A percentile compares a stretch with the other conserved stretches of the same genome.
phyloP scores from a whole-genome alignment of 2,329 filamentous ascomycete species.

The Cladosporium sp. region DNA sequence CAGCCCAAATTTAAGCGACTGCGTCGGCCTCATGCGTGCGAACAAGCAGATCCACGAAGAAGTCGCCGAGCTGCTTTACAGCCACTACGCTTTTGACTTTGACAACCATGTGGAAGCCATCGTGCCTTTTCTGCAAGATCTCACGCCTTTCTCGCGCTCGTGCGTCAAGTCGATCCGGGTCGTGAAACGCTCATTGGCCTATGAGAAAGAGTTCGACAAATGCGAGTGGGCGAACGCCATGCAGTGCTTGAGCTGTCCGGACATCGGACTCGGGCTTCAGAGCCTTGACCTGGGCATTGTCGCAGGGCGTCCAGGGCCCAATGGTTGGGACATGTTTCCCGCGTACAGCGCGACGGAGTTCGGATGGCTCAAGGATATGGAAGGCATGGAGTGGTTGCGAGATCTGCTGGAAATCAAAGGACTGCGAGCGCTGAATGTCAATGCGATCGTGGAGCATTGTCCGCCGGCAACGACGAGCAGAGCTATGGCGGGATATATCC shows the following conservation, averaged over 20 bases:
- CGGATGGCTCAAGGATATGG: constrained; percentile 46
- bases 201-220: constrained; percentile 58
- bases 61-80: constrained; percentile 59
- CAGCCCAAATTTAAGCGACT: constrained; percentile 41
- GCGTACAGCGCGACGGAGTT: constrained; percentile 52
- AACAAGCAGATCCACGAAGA: constrained; percentile 56
- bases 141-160: constrained; percentile 52
- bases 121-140: constrained; percentile 60
- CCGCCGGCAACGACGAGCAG: constrained; percentile 54
- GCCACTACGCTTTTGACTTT: constrained; percentile 60
- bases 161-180: constrained; percentile 55
- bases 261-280: constrained; percentile 40
- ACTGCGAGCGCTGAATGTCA: constrained; percentile 54
- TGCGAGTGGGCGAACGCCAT: constrained; percentile 59
- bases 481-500: constrained; percentile 60
- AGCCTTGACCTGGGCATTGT: constrained; percentile 55
- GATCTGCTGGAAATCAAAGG: constrained; percentile 56
- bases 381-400: constrained; percentile 60
- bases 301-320: constrained; percentile 52
- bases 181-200: constrained; percentile 58
- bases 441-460: constrained; percentile 57
- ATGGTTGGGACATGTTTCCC: constrained; percentile 54
- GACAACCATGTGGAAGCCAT: constrained; percentile 62
- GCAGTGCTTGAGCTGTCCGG: constrained; percentile 44
- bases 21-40: constrained; percentile 33